Conservation (phyloP, 129 eudicot species). For the Lactuca saligna region DNA sequence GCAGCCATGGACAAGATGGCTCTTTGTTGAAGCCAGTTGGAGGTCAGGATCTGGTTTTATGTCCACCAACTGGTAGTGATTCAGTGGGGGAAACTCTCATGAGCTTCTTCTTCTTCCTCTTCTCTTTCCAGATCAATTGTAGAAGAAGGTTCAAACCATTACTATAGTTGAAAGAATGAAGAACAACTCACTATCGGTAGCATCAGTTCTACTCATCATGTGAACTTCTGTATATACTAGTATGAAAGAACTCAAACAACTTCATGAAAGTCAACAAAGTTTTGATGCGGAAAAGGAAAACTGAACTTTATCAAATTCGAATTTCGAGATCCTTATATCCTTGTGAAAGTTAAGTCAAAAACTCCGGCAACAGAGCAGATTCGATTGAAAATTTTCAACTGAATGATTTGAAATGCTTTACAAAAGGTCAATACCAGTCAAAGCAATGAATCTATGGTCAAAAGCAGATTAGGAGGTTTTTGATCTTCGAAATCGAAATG, state of each 20-base stretch:
- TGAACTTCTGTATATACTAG: not conserved
- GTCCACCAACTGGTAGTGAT: conserved; percentile 12
- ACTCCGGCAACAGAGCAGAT: not conserved
- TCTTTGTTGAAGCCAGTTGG: conserved; percentile 80
- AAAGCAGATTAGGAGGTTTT: not conserved
- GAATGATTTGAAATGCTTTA: conserved; percentile 3
- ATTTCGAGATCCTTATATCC: conserved; percentile 6
- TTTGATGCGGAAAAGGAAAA: not conserved
- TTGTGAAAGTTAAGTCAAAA: not conserved
- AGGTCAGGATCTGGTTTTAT: conserved; percentile 52
- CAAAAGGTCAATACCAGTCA: not conserved
- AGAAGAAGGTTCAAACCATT: not conserved
- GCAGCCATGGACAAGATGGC: conserved; percentile 64
- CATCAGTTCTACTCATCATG: not conserved
- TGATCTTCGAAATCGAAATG: not conserved
- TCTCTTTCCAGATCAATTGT: not conserved
- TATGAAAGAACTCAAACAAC: conserved; percentile 1
- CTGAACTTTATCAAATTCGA: not conserved
- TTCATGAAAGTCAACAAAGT: conserved; percentile 4
- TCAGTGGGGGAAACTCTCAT: not conserved
- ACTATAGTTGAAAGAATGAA: not conserved
- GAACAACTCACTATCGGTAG: not conserved
- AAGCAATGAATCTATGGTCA: not conserved
- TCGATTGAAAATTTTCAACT: not conserved
- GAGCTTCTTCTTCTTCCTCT: not conserved